A percentile compares a stretch with the other conserved stretches of the same genome.
These are phyloP conservation scores for Penicillium brevicompactum DNA, from an alignment of 2,329 filamentous ascomycete species.

Conservation along the genomic window DNA sequence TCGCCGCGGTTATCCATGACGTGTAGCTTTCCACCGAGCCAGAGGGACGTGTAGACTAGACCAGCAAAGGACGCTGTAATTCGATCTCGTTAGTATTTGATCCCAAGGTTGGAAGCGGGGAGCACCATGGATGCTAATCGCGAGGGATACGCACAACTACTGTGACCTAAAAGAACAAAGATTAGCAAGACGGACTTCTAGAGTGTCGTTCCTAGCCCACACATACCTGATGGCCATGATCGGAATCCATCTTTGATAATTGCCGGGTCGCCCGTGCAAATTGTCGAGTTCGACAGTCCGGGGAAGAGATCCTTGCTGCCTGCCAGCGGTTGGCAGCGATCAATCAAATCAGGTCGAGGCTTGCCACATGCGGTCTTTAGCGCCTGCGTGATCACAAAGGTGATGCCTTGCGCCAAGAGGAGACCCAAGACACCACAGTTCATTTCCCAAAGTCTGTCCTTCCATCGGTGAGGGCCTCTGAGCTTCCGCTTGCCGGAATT, in stretches of 20 bases:
- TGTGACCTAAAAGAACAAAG: conserved; percentile 41
- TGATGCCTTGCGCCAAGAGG: conserved; percentile 54
- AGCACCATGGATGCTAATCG: neutral
- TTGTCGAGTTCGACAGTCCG: conserved; percentile 49
- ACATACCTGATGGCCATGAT: conserved; percentile 58
- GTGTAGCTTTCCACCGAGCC: conserved; percentile 62
- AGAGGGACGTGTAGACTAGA: conserved; percentile 61
- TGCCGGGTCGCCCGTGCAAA: conserved; percentile 54
- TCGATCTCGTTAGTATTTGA: conserved; percentile 18
- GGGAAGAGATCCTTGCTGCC: conserved; percentile 38
- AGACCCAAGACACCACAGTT: conserved; percentile 63
- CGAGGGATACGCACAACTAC: conserved; percentile 48
- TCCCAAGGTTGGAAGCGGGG: neutral
- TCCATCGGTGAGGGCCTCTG: conserved; percentile 53
- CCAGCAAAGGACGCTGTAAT: conserved; percentile 58
- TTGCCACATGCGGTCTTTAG: conserved; percentile 63
- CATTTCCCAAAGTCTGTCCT: conserved; percentile 63
- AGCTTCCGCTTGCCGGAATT: conserved; percentile 41
- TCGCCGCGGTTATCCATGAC: conserved; percentile 62
- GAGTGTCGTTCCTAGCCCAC: neutral
- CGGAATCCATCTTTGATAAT: conserved; percentile 62
- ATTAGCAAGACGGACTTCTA: conserved; percentile 5
- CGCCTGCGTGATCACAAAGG: conserved; percentile 60
- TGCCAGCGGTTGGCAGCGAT: conserved; percentile 50
- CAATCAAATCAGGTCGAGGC: conserved; percentile 61